A percentile compares a stretch with the other conserved stretches of the same genome.
Conservation (phyloP, 1,284 basidiomycete species). For the Sutorius eximius region DNA sequence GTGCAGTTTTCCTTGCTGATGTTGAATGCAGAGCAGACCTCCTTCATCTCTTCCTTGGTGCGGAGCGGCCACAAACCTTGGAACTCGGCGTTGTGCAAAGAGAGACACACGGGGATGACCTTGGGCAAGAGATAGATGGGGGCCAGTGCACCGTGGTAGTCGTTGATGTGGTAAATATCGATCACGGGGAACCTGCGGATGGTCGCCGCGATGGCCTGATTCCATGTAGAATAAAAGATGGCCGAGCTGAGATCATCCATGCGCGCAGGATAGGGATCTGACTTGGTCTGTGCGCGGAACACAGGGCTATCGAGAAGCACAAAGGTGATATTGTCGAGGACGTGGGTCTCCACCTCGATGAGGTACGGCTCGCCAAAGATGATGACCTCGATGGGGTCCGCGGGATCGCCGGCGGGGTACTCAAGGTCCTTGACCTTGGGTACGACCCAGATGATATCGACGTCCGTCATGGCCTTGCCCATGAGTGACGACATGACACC, state of each 20-base stretch:
- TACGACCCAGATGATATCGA: slow-evolving; percentile 89
- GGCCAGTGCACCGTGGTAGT: slow-evolving; percentile 90
- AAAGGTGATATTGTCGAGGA: slow-evolving; percentile 91
- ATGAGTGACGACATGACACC: slow-evolving; percentile 96
- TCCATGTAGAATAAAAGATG: slow-evolving; percentile 97
- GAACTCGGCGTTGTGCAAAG: slow-evolving; percentile 95
- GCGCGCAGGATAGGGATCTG: slow-evolving; percentile 90
- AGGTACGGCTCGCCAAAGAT: slow-evolving; percentile 94
- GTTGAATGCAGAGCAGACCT: slow-evolving; percentile 95
- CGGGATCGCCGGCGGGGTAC: slow-evolving; percentile 86
- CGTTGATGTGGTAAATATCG: slow-evolving; percentile 88
- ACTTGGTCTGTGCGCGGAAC: slow-evolving; percentile 91
- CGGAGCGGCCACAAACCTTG: slow-evolving; percentile 93
- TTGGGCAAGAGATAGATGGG: slow-evolving; percentile 89
- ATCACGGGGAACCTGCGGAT: slow-evolving; percentile 81
- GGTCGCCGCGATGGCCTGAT: slow-evolving; percentile 89
- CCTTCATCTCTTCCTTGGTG: slow-evolving; percentile 96
- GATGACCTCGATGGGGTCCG: slow-evolving; percentile 90
- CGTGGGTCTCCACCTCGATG: slow-evolving; percentile 91
- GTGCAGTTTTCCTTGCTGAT: slow-evolving; percentile 93
- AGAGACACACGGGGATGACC: slow-evolving; percentile 84
- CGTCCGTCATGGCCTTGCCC: slow-evolving; percentile 96
- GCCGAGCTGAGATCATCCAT: slow-evolving; percentile 95
- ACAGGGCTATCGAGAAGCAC: slow-evolving; percentile 91
- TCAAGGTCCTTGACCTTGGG: slow-evolving; percentile 93